Evolutionary conservation across 2,329 filamentous ascomycete genomes (phyloP).

Genomic region (Fusarium brevicatenulatum): DNA sequence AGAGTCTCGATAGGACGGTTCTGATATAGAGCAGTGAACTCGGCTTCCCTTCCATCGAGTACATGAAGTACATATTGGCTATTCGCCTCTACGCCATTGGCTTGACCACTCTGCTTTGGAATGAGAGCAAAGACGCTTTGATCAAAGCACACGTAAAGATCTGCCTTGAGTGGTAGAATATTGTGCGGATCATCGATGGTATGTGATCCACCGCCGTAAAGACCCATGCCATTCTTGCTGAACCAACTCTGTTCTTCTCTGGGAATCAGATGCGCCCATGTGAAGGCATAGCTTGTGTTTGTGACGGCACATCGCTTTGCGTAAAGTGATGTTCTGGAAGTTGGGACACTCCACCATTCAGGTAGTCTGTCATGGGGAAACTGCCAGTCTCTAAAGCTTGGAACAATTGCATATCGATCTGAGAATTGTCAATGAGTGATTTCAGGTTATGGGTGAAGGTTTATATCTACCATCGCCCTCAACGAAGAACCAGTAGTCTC

Average conservation of each 20-base stretch:
- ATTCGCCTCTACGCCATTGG: neutral
- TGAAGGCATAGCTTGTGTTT: conserved; percentile 36
- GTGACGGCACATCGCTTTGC: conserved; percentile 29
- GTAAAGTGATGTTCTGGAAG: neutral
- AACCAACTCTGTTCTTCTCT: conserved; percentile 35
- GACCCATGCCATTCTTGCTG: conserved; percentile 32
- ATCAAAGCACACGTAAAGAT: conserved; percentile 35
- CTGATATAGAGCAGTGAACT: conserved; percentile 31
- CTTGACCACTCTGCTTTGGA: neutral
- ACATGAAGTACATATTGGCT: conserved; percentile 29
- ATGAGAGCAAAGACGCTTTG: conserved; percentile 31
- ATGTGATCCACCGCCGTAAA: conserved; percentile 32
- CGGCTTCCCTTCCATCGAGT: conserved; percentile 14
- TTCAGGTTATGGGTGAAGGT: fast-evolving
- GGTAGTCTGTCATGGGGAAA: conserved; percentile 33
- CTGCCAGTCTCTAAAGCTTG: conserved; percentile 33
- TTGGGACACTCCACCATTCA: conserved; percentile 21
- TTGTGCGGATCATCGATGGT: conserved; percentile 32
- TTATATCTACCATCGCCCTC: conserved; percentile 19
- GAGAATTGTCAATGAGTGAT: neutral
- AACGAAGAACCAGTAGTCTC: conserved; percentile 36
- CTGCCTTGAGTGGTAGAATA: conserved; percentile 28
- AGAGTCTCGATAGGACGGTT: conserved; percentile 19
- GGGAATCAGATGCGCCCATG: conserved; percentile 28
- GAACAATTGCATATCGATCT: conserved; percentile 35